These are phyloP conservation scores for Neotropicomus parvogracilis DNA, from an alignment of 1,284 basidiomycete genomes.

Conservation along the genomic window DNA sequence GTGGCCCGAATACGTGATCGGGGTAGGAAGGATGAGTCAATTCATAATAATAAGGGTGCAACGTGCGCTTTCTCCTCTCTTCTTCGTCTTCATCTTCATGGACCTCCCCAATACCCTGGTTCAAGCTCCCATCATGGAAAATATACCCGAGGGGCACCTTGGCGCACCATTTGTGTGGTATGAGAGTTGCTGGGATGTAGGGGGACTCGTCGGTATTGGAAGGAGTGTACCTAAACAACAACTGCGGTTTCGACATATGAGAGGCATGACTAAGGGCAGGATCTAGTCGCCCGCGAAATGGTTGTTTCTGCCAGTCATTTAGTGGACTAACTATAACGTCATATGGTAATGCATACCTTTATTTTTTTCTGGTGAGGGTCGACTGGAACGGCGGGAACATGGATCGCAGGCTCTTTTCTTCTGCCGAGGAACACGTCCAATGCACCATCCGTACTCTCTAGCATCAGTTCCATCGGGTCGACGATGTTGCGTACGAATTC, in stretches of 20 bases:
- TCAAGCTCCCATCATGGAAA: conserved; percentile 37
- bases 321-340: background rate
- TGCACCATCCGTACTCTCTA: conserved; percentile 83
- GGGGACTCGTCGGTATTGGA: conserved; percentile 53
- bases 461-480: conserved; percentile 78
- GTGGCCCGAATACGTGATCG: conserved; percentile 58
- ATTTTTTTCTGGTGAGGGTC: conserved; percentile 14
- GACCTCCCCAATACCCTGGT: conserved; percentile 26
- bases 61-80: conserved; percentile 25
- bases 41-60: conserved; percentile 82
- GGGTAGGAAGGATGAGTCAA: conserved; percentile 72
- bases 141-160: conserved; percentile 71
- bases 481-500: conserved; percentile 76
- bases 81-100: conserved; percentile 23
- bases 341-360: conserved; percentile 17
- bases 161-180: conserved; percentile 72
- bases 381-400: conserved; percentile 41
- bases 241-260: conserved; percentile 76
- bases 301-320: conserved; percentile 30
- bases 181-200: conserved; percentile 56
- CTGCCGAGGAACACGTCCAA: conserved; percentile 78
- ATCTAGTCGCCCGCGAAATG: conserved; percentile 44
- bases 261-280: conserved; percentile 66
- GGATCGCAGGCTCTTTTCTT: conserved; percentile 62
- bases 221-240: conserved; percentile 56